Conservation (phyloP, 176 grass and related monocot species). For the Oryza brachyantha region DNA sequence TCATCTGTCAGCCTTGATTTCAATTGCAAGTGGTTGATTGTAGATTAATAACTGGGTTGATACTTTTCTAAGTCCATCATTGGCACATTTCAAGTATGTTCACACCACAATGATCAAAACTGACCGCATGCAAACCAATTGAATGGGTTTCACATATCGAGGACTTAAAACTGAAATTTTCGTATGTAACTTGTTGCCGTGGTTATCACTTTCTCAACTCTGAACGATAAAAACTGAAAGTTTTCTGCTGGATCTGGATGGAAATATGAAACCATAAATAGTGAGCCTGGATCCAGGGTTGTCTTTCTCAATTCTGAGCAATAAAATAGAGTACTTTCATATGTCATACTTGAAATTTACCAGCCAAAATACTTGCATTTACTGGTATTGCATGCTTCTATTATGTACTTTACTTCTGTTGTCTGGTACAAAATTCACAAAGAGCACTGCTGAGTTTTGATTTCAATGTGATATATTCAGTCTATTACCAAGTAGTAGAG, state of each 20-base stretch:
- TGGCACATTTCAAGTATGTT: not conserved
- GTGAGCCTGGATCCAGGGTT: not conserved
- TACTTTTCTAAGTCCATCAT: not conserved
- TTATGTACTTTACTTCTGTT: not conserved
- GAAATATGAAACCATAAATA: conserved; percentile 11
- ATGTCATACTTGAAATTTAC: not conserved
- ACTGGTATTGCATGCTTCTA: not conserved
- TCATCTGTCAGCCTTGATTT: not conserved
- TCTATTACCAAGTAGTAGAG: conserved; percentile 1
- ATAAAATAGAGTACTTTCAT: not conserved
- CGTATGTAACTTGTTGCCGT: not conserved
- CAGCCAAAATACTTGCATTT: not conserved
- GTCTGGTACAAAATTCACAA: not conserved
- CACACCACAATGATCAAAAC: not conserved
- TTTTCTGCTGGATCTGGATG: not conserved
- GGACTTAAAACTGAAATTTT: conserved; percentile 2
- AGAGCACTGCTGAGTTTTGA: not conserved
- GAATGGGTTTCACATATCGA: not conserved
- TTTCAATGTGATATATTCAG: not conserved
- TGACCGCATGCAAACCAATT: not conserved
- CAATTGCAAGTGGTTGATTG: not conserved
- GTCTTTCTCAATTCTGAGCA: conserved; percentile 4
- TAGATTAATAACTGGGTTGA: not conserved
- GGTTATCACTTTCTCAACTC: not conserved
- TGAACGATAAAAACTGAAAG: too few relatives aligned